Evolutionary conservation across 371 early-diverging fungal genomes (phyloP), one percentile per base, ranked within the genome.

Genomic region (Actinomortierella wolfii): DNA sequence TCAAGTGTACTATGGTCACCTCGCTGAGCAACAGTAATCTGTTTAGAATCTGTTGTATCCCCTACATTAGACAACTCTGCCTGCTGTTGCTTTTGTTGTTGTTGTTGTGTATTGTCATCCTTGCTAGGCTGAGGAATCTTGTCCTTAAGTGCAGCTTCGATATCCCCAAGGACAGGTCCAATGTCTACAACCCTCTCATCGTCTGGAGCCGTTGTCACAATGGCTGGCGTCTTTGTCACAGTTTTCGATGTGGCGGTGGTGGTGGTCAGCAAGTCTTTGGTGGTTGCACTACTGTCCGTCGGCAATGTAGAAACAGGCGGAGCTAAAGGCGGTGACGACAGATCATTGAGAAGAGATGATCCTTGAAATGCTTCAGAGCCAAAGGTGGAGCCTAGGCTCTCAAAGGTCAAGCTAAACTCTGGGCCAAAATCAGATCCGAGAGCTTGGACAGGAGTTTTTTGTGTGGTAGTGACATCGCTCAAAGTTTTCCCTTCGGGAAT

Each of bases 81-180:
- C n/a, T n/a, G n/a, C n/a, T n/a, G 51, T 25, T 42, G 51, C 34
- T 41, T 43, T 20, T 56, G 56, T 34, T 34, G 34, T 34, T 34
- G 34, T 11, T 56, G 48, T 34, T 24, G 28, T 34, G 39, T 26
- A 29, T 24, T 24, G 42, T 54, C 59, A 3, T 50, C 65, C 14
- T 39, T 47, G 40, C 46, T 49, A n/a, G 54, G 49, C 39, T 59
- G 65, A 0, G 21, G 48, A 54, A 59, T 59, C 48, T 55, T 59
- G 20, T 44, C 29, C 8, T 42, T 23, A 51, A 54, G 58, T 47
- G 55, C 48, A 0, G 41, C 26, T 17, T 59, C 59, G 11, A 54
- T 43, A 43, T 44, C 43, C 9, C 58, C 56, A 4, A 54, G 51
- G 18, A 44, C 51, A 11, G 55, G 54, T 17, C 44, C 59, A 4